Evolutionary conservation across 2,329 filamentous ascomycete genomes (phyloP).

Genomic region (Pyrenochaeta sp.): DNA sequence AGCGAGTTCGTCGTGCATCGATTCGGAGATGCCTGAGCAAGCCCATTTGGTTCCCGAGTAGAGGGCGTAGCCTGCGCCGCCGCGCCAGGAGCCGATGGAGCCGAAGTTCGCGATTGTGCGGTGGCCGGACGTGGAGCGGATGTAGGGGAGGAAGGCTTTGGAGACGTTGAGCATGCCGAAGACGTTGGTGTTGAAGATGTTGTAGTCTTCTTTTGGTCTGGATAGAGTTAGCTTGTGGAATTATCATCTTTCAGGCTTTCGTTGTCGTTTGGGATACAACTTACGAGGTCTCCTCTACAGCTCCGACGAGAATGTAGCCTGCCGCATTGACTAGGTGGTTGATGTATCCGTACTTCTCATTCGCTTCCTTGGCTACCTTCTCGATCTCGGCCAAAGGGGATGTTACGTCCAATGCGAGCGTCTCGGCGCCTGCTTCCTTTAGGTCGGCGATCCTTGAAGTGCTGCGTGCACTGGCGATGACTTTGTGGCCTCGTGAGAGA

Average conservation of each 20-base stretch:
- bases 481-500: conserved; percentile 56
- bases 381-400: conserved; percentile 46
- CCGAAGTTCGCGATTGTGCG: conserved; percentile 58
- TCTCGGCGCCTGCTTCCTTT: conserved; percentile 47
- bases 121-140: conserved; percentile 55
- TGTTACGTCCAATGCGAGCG: conserved; percentile 53
- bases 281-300: conserved; percentile 56
- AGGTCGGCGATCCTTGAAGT: conserved; percentile 46
- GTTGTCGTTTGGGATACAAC: neutral
- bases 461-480: conserved; percentile 59
- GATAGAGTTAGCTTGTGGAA: conserved; percentile 19
- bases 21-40: conserved; percentile 54
- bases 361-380: conserved; percentile 47
- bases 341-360: conserved; percentile 52
- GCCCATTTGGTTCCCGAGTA: conserved; percentile 60
- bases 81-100: conserved; percentile 55
- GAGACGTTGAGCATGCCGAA: conserved; percentile 61
- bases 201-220: conserved; percentile 52
- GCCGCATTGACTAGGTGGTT: conserved; percentile 60
- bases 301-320: conserved; percentile 55
- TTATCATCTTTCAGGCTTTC: too few species aligned
- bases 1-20: conserved; percentile 54
- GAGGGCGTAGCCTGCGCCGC: conserved; percentile 51
- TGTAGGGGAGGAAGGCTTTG: conserved; percentile 58
- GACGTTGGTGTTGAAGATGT: conserved; percentile 62